Base-by-base conservation (phyloP, 352 stramenopile species). In the Phytophthora niederhauseri region DNA sequence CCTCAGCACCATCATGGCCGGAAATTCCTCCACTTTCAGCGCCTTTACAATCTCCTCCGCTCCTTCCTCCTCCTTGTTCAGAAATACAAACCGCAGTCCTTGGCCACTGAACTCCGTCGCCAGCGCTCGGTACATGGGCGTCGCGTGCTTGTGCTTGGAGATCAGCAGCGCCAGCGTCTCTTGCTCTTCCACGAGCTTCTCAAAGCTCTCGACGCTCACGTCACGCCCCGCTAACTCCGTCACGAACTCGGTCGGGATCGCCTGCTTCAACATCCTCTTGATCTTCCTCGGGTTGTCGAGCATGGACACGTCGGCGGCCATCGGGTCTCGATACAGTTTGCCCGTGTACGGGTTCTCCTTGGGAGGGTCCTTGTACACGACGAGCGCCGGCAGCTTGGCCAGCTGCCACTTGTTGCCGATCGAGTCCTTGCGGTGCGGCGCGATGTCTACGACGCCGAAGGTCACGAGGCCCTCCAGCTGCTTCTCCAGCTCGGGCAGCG, bases 261-360 rank as follows among this genome's bases (percentile, higher is more conserved):
- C 79, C 28, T 91, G 78, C 46, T 85, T 87, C 34, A 93, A 62
- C 61, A 86, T 59, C 63, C 78, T 81, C 64, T 90, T 90, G 5
- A 94, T 52, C 61, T 89, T 85, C 17, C 75, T 50, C 30, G 76
- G 73, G 24, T 89, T 71, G 14, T 86, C 58, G 19, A 90, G 67
- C 49, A 89, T 54, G 8, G 59, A 31, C 0, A 76, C 61, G 15
- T 85, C 72, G 20, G 57, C 57, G 15, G 79, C 41, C 45, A 72
- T 65, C 12, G 84, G 66, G 38, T 87, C 75, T 48, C 87, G 76
- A 56, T 93, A 95, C 57, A 78, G 54, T 52, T 81, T 80, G 15
- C 78, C 75, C 17, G 85, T 92, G 68, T 95, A 95, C 7, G 87
- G 87, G 57, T 95, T 95, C 72, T 80, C 66, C 30, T 91, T 82